These are phyloP conservation scores for Fusarium equiseti DNA, from an alignment of 2,329 filamentous ascomycete species.

Conservation along the genomic window DNA sequence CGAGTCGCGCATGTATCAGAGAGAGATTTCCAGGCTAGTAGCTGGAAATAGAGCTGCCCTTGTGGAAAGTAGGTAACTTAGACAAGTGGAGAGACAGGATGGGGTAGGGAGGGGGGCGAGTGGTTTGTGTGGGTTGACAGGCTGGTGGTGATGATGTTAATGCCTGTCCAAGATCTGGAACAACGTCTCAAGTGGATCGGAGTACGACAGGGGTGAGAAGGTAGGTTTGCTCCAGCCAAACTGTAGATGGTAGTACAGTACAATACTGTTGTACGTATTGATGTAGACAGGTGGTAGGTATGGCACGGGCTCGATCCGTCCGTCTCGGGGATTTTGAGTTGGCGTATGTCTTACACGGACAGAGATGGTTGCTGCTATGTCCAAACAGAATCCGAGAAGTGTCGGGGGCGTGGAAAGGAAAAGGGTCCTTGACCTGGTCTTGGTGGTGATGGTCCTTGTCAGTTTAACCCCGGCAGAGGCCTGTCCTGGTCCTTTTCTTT, in stretches of 20 bases:
- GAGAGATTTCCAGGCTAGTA: slow-evolving; percentile 46
- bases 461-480: slow-evolving; percentile 8
- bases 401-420: slow-evolving; percentile 26
- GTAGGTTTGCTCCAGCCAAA: slow-evolving; percentile 25
- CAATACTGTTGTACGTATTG: not conserved
- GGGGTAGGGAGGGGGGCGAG: slow-evolving; percentile 36
- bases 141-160: slow-evolving; percentile 39
- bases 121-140: slow-evolving; percentile 39
- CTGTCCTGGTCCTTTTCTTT: slow-evolving; percentile 36
- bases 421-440: slow-evolving; percentile 19
- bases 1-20: slow-evolving; percentile 50
- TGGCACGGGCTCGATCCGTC: slow-evolving; percentile 25
- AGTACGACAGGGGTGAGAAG: slow-evolving; percentile 31
- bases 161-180: slow-evolving; percentile 46
- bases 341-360: slow-evolving; percentile 44
- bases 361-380: slow-evolving; percentile 19
- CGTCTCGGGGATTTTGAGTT: slow-evolving; percentile 46
- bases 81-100: slow-evolving; percentile 43
- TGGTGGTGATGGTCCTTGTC: slow-evolving; percentile 29
- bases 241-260: slow-evolving; percentile 13
- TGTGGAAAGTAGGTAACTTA: slow-evolving; percentile 41
- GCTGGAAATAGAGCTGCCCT: slow-evolving; percentile 45
- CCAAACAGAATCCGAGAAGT: slow-evolving; percentile 26
- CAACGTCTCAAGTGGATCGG: slow-evolving; percentile 45
- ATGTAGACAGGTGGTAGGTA: slow-evolving; percentile 11